Conservation (phyloP, 2,329 filamentous ascomycete genomes). For the Stagonosporopsis cucurbitacearum region DNA sequence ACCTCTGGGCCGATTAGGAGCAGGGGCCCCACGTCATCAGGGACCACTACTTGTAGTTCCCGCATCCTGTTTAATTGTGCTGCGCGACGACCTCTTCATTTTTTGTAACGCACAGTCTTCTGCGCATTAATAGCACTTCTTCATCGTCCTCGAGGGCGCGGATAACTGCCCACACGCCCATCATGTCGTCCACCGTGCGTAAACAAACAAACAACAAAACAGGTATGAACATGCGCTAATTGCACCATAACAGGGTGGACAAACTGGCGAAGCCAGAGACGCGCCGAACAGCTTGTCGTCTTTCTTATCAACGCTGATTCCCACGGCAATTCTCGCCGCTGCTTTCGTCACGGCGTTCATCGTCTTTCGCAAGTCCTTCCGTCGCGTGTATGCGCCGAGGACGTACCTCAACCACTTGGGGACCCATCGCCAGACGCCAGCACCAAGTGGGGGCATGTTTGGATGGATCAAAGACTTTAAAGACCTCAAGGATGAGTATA, state of each 20-base stretch:
- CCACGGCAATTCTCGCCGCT: constrained; percentile 36
- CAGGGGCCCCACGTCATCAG: constrained; percentile 29
- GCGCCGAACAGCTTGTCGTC: constrained; percentile 57
- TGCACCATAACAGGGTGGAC: constrained; percentile 26
- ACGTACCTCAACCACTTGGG: constrained; percentile 56
- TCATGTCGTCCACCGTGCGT: constrained; percentile 35
- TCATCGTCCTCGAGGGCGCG: constrained; percentile 13
- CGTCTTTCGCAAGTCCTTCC: constrained; percentile 52
- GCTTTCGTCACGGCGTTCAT: constrained; percentile 50
- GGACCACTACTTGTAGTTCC: constrained; percentile 26
- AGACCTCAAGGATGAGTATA: constrained; percentile 52
- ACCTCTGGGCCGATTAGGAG: constrained; percentile 21
- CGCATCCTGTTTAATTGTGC: constrained; percentile 30
- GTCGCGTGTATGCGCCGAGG: constrained; percentile 53
- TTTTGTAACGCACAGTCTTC: constrained; percentile 11
- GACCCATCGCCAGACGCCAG: constrained; percentile 55
- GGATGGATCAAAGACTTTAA: constrained; percentile 61
- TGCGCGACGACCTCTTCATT: constrained; percentile 18
- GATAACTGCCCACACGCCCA: constrained; percentile 20
- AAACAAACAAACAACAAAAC: background rate
- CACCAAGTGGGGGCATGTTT: constrained; percentile 53
- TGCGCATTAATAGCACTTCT: constrained; percentile 9
- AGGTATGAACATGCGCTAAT: background rate
- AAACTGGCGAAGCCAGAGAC: constrained; percentile 30
- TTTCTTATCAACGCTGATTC: constrained; percentile 45